Base-by-base conservation (phyloP, 2,329 filamentous ascomycete genomes). In the Fonsecaea monophora region DNA sequence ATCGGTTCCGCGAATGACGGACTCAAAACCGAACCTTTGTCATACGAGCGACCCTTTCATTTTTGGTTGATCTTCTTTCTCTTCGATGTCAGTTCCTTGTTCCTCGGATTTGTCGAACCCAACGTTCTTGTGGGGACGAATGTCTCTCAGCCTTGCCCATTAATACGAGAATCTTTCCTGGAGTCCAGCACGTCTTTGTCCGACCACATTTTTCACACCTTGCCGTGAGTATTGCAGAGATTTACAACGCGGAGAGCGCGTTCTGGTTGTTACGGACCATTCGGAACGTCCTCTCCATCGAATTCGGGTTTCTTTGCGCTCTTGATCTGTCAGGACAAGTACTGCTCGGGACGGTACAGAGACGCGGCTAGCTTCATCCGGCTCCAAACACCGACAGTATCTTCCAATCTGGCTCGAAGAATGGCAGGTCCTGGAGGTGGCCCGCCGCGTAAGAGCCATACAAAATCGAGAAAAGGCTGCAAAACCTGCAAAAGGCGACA, bases 391-490 rank as follows among this genome's bases (percentile, higher is more conserved):
- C 9, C 7, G 32, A 40, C 18, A 61, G 30, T 9, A 25, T 38
- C 55, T 53, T 18, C 38, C 63, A 63, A 48, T 30, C 55, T 64
- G 62, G 54, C 56, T 53, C 62, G 60, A 53, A 66, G 54, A 50
- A 97, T 97, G 94, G 92, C 93, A 83, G 92, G 93, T 82, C 92
- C 92, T 77, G 94, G 94, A 81, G 93, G 93, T 85, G 94, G 94
- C 84, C 94, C 94, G 79, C 94, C 94, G 78, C 84, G 88, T 75
- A 87, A 87, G 78, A 97, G 94, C 84, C 95, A 99, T 84, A 99
- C 95, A 78, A 99, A 99, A 84, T 98, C 94, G 75, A 90, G 95
- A 77, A 98, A 97, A 83, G 95, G 95, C 70, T 99, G 95, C 86
- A 94, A 96, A 76, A 97, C 93, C 69, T 99, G 95, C 87, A 99